Base-by-base conservation (phyloP, 1,284 basidiomycete species). In the Coniferiporia sulphurascens region DNA sequence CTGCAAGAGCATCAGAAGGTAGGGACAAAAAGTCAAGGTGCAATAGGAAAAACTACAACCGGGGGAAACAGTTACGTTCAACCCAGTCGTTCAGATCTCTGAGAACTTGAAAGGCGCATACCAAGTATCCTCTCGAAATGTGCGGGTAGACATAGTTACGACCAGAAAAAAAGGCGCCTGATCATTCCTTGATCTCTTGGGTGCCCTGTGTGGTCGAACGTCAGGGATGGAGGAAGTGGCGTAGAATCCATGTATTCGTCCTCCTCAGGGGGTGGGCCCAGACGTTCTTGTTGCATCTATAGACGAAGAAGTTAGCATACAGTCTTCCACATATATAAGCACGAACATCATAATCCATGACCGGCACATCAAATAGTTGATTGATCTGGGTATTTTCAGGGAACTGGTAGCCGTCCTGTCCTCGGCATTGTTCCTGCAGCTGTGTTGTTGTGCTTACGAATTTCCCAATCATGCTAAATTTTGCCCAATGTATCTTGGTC, bases 381-480 rank as follows among this genome's bases (percentile, higher is more conserved):
- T 74, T 70, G 54, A 91, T 77, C 17, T 74, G 71, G 3, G 70
- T 69, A 55, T 82, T 80, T 50, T 82, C 79, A 15, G 71, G 68
- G 63, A 86, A 85, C 56, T 76, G 73, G 65, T 89, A 89, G 45
- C 85, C 84, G 43, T 69, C 71, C 2, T 80, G 78, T 53, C 73
- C 78, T 52, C 78, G 79, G 67, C 87, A 91, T 62, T 87, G 84
- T n/a, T 79, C 72, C 71, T 92, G 89, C 64, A 84, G 89, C 65
- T 86, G 82, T 0, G 79, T 80, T 6, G 87, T 87, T 61, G 77
- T 82, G 56, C 80, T 79, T 61, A 92, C 85, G 68, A 91, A 90
- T 59, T 82, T 79, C 36, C 87, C 90, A 76, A 92, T 87, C 84
- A 91, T 85, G 67, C 87, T 89, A 72, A 87, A 92, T 70, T 92